Percentiles rank a stretch among this genome's conserved stretches.
Evolutionary conservation across 164 flowering plant species (phyloP).

Genomic region (Vitis rotundifolia): DNA sequence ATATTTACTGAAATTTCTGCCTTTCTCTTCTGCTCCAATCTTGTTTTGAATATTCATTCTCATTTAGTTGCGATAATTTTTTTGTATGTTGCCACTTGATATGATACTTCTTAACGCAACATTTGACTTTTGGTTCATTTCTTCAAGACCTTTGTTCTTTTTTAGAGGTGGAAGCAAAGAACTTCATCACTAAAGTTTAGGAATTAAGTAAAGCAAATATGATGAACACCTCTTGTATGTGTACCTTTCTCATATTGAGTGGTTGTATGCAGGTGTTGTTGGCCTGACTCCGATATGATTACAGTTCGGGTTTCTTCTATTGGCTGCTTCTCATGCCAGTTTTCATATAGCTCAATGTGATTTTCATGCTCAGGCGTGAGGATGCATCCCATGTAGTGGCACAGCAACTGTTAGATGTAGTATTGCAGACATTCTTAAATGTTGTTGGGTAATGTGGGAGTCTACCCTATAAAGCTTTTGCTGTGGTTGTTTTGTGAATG

Average conservation of each 20-base stretch:
- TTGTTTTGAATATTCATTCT: too few species aligned
- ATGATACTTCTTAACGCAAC: too few species aligned
- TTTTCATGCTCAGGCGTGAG: not conserved
- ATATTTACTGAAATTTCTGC: too few species aligned
- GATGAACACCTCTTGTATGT: not conserved
- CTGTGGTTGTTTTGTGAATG: not conserved
- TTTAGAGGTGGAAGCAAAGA: too few species aligned
- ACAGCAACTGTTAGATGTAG: not conserved
- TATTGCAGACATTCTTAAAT: not conserved
- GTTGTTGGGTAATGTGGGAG: not conserved
- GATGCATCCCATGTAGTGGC: not conserved
- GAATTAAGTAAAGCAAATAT: not conserved
- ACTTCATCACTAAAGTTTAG: too few species aligned
- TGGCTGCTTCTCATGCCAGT: conserved; percentile 9
- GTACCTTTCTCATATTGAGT: conserved; percentile 6
- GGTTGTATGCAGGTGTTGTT: conserved; percentile 39
- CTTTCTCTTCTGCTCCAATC: too few species aligned
- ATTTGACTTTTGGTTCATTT: too few species aligned
- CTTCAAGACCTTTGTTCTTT: too few species aligned
- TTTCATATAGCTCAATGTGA: conserved; percentile 11
- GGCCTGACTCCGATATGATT: conserved; percentile 41
- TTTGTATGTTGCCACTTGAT: too few species aligned
- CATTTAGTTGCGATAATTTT: too few species aligned
- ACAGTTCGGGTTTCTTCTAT: conserved; percentile 7
- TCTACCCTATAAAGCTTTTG: not conserved